These are phyloP conservation scores for Inga laurina DNA, from an alignment of 306 rosid species.

Conservation along the genomic window DNA sequence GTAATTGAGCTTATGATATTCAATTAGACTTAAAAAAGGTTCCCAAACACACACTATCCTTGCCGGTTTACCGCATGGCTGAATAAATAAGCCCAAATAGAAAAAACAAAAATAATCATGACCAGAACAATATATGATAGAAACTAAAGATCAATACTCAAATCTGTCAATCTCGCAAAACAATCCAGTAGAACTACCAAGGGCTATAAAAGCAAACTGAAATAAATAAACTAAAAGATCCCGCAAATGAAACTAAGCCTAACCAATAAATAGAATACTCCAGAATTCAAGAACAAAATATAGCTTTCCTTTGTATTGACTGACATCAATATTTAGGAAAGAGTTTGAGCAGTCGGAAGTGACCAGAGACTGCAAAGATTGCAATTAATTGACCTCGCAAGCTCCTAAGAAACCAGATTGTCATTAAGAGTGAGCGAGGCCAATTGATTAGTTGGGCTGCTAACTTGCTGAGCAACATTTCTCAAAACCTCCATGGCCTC, in stretches of 20 bases:
- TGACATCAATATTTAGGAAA: not conserved
- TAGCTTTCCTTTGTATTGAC: constrained; percentile 13
- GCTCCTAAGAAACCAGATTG: constrained; percentile 44
- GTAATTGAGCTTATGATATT: too few relatives aligned
- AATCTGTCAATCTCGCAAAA: not conserved
- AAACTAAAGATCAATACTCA: not conserved
- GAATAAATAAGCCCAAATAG: too few relatives aligned
- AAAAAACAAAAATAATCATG: too few relatives aligned
- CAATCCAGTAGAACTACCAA: not conserved
- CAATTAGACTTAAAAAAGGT: too few relatives aligned
- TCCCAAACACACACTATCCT: too few relatives aligned
- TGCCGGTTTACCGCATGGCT: too few relatives aligned
- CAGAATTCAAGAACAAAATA: constrained; percentile 12
- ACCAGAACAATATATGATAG: not conserved
- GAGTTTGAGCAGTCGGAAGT: not conserved
- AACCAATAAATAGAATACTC: constrained; percentile 11
- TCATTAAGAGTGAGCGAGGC: constrained; percentile 64
- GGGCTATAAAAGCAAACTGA: constrained; percentile 12
- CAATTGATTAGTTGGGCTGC: constrained; percentile 52
- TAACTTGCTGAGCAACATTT: constrained; percentile 63
- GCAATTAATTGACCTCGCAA: not conserved
- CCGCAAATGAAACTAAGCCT: constrained; percentile 14
- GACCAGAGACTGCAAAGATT: not conserved
- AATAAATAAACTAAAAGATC: constrained; percentile 31
- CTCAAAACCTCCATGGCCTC: constrained; percentile 78